Evolutionary conservation across 352 stramenopile genomes (phyloP), one percentile per base, ranked within the genome.

Genomic region (Phytophthora fragariae): DNA sequence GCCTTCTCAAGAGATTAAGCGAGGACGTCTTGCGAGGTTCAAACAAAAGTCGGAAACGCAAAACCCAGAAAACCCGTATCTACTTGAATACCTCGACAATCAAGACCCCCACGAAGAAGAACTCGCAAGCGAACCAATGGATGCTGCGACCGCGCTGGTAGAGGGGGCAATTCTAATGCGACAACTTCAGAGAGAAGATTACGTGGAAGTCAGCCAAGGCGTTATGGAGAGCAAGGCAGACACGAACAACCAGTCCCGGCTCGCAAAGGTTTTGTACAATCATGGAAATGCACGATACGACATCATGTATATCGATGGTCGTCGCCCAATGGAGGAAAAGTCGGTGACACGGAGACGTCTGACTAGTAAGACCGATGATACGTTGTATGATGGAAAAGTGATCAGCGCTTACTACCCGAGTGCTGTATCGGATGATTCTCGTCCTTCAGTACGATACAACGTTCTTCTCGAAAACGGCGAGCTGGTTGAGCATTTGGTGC

Each of bases 261-360:
- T 68, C 21, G 85, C 73, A 37, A 77, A 77, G 44, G 68, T 92
- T 47, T 29, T 68, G 0, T 72, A 77, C 41, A 83, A 78, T 31
- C 60, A 83, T 33, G 76, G 82, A 21, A 88, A 88, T 66, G 82
- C 76, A 3, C 73, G 68, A 31, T 92, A 92, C 54, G 73, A 85
- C 17, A 62, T 92, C n/a, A 61, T 70, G 64, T 90, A 80, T 50
- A 11, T 89, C 2, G 85, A 91, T 65, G 67, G 61, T 3, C 63
- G 67, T 1, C 29, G 29, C 10, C 70, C 75, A 19, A 29, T 14
- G 17, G 68, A 53, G 3, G 81, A 88, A 11, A 65, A 39, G n/a
- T 33, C 65, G 29, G 83, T 92, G 17, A 39, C 64, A 5, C 80
- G 85, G 10, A 69, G 70, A 35, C 76, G 79, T 9, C 62, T 92